Percentiles rank a stretch among this genome's conserved stretches.
Conservation (phyloP, 225 moss, liverwort and hornwort genomes). For the Climacium dendroides region DNA sequence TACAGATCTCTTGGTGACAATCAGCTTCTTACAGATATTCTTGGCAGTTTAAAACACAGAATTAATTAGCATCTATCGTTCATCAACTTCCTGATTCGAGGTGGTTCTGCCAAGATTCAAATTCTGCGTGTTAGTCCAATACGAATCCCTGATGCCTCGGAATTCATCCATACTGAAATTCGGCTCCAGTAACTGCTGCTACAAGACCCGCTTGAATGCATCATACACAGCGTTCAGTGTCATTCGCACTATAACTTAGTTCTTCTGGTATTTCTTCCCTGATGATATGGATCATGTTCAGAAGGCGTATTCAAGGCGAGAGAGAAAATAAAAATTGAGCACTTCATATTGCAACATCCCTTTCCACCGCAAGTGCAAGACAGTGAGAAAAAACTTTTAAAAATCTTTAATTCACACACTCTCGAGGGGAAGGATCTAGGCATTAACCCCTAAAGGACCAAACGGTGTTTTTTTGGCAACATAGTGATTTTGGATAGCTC, state of each 20-base stretch:
- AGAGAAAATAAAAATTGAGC: not conserved
- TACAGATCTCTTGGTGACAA: not conserved
- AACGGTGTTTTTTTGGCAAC: too few relatives aligned
- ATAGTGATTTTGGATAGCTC: too few relatives aligned
- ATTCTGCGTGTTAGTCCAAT: not conserved
- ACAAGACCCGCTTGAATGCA: not conserved
- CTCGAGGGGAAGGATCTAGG: not conserved
- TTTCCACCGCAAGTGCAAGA: not conserved
- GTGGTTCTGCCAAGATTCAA: not conserved
- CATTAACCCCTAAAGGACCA: too few relatives aligned
- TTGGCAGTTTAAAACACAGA: not conserved
- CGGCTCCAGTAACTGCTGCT: not conserved
- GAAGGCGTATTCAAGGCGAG: not conserved
- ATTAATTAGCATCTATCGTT: not conserved
- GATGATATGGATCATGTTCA: not conserved
- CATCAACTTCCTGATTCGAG: not conserved
- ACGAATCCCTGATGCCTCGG: not conserved
- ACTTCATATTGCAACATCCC: not conserved
- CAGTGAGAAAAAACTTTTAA: too few relatives aligned
- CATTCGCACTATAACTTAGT: not conserved
- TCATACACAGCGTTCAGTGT: not conserved
- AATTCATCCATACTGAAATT: not conserved
- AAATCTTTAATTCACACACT: too few relatives aligned
- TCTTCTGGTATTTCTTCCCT: not conserved
- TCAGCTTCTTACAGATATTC: not conserved